phyloP scores from a whole-genome alignment of 139 green algal species.

The Picochlorum costavermella region DNA sequence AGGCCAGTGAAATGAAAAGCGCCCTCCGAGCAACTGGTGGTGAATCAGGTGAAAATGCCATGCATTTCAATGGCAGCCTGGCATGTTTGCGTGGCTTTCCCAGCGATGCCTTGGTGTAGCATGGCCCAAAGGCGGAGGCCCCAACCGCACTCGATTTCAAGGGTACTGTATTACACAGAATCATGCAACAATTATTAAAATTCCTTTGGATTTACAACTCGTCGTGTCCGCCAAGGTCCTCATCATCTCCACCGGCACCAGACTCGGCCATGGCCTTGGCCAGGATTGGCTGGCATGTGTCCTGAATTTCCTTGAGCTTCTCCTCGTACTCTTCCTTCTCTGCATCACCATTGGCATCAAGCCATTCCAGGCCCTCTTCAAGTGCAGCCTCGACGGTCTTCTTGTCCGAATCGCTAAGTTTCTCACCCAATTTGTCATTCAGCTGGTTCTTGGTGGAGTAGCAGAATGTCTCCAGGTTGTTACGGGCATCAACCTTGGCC shows the following conservation, averaged over 20 bases:
- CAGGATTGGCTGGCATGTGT: slow-evolving; percentile 83
- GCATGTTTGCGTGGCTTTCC: no score
- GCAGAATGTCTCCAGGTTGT: slow-evolving; percentile 68
- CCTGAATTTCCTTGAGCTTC: slow-evolving; percentile 94
- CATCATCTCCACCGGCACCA: slow-evolving; percentile 51
- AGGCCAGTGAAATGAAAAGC: no score
- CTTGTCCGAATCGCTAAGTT: slow-evolving; percentile 81
- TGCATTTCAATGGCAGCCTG: no score
- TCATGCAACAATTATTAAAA: neutral
- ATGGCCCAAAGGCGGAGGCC: no score
- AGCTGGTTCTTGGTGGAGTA: slow-evolving; percentile 66
- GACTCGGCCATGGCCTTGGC: slow-evolving; percentile 55
- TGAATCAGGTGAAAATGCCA: no score
- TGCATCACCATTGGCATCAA: slow-evolving; percentile 45
- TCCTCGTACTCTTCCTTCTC: slow-evolving; percentile 90
- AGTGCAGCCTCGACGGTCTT: slow-evolving; percentile 72
- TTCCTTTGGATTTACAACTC: slow-evolving; percentile 61
- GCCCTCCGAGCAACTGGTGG: no score
- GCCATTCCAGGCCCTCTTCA: slow-evolving; percentile 82
- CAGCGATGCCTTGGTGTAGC: no score
- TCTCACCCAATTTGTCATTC: slow-evolving; percentile 76
- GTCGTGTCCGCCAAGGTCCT: slow-evolving; percentile 74
- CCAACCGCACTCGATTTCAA: neutral
- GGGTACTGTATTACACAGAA: neutral
- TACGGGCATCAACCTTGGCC: slow-evolving; percentile 59